Conservation (phyloP, 306 rosid species). For the Cucumis hystrix region DNA sequence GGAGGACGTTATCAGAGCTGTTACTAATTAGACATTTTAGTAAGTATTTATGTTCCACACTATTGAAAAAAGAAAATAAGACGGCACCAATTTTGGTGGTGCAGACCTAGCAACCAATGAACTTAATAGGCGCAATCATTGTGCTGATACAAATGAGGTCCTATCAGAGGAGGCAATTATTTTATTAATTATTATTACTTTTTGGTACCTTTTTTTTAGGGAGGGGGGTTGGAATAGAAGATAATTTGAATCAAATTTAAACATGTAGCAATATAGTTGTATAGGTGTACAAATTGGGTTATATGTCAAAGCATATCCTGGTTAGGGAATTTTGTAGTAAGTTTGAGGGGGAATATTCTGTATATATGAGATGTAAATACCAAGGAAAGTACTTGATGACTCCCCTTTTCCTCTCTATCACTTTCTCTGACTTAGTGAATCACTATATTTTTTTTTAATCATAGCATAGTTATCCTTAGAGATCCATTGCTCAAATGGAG, state of each 20-base stretch:
- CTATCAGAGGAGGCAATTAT: neutral
- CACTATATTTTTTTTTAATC: neutral
- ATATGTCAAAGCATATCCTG: neutral
- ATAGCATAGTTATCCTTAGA: neutral
- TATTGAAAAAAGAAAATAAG: neutral
- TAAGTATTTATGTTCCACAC: neutral
- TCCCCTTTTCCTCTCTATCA: constrained; percentile 7
- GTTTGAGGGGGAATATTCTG: constrained; percentile 44
- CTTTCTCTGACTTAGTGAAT: neutral
- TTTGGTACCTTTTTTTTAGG: neutral
- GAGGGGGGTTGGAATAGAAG: neutral
- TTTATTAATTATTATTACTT: neutral
- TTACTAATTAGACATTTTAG: constrained; percentile 14
- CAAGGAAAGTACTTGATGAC: constrained; percentile 23
- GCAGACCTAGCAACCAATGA: constrained; percentile 1
- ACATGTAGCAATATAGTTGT: constrained; percentile 3
- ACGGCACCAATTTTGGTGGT: neutral
- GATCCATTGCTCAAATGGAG: neutral
- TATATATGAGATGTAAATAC: constrained; percentile 82
- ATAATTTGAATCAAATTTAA: neutral
- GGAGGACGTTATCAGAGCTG: constrained; percentile 35
- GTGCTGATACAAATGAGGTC: neutral
- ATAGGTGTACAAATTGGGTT: constrained; percentile 1
- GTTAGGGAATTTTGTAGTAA: constrained; percentile 54
- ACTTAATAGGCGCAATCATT: neutral